Percentiles rank a stretch among this genome's conserved stretches.
These are phyloP conservation scores for Exophiala oligosperma DNA, from an alignment of 2,329 filamentous ascomycete species.

Conservation along the genomic window DNA sequence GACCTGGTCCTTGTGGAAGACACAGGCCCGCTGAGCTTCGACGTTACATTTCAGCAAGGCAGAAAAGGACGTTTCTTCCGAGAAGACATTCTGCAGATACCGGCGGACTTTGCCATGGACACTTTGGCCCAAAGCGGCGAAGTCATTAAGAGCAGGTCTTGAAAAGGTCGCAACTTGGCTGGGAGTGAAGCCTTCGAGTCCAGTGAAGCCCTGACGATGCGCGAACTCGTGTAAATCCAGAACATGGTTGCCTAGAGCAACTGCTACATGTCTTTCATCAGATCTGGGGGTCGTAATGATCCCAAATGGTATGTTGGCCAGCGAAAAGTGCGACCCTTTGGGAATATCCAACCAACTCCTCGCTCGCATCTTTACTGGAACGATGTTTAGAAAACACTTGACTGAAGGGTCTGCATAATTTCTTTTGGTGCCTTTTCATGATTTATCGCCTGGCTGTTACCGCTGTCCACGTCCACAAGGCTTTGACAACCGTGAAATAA, in stretches of 20 bases:
- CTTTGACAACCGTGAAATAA: neutral
- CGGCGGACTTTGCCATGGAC: slow-evolving; percentile 66
- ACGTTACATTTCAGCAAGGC: slow-evolving; percentile 63
- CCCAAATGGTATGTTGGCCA: slow-evolving; percentile 56
- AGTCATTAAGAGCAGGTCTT: slow-evolving; percentile 67
- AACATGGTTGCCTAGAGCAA: slow-evolving; percentile 13
- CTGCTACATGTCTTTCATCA: neutral
- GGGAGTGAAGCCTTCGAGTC: slow-evolving; percentile 50
- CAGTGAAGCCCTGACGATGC: slow-evolving; percentile 59
- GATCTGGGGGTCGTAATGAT: slow-evolving; percentile 45
- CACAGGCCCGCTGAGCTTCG: slow-evolving; percentile 59
- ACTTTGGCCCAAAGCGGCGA: slow-evolving; percentile 69
- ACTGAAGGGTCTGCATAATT: neutral
- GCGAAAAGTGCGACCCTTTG: slow-evolving; percentile 41
- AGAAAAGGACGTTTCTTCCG: slow-evolving; percentile 58
- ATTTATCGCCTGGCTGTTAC: neutral
- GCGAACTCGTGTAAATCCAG: slow-evolving; percentile 14
- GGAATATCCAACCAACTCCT: slow-evolving; percentile 11
- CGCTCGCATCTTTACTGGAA: neutral
- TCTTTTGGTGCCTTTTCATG: neutral
- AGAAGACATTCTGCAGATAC: slow-evolving; percentile 67
- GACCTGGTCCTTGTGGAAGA: slow-evolving; percentile 56
- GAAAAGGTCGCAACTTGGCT: slow-evolving; percentile 60
- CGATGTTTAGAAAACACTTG: neutral
- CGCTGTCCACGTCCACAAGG: neutral